phyloP scores from a whole-genome alignment of 2,329 filamentous ascomycete genomes.

The Dothidotthia symphoricarpi region DNA sequence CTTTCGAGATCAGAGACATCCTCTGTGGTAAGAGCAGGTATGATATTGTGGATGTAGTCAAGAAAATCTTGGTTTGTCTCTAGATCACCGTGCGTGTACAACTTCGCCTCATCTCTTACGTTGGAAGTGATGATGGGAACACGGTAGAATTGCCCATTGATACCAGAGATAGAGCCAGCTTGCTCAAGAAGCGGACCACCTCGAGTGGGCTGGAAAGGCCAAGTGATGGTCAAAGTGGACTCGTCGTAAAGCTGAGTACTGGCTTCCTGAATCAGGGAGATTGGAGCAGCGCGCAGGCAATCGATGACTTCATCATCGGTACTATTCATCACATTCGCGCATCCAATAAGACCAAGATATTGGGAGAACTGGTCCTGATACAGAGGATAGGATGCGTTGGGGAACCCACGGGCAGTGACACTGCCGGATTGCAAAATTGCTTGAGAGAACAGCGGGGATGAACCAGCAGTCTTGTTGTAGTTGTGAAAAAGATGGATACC shows the following conservation, averaged over 20 bases:
- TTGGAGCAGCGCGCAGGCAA: conserved; percentile 43
- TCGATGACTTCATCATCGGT: conserved; percentile 34
- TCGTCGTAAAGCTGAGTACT: conserved; percentile 35
- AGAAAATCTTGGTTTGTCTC: conserved; percentile 36
- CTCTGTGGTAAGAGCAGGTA: conserved; percentile 15
- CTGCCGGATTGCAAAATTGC: conserved; percentile 30
- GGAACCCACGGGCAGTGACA: conserved; percentile 29
- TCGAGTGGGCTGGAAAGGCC: conserved; percentile 49
- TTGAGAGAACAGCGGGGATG: conserved; percentile 26
- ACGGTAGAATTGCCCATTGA: conserved; percentile 24
- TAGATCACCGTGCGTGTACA: conserved; percentile 27
- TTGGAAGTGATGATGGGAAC: conserved; percentile 29
- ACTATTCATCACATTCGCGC: conserved; percentile 16
- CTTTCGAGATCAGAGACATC: conserved; percentile 21
- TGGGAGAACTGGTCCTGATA: conserved; percentile 27
- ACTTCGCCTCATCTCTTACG: conserved; percentile 36
- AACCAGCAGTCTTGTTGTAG: conserved; percentile 22
- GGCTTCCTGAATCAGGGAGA: conserved; percentile 39
- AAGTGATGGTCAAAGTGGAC: conserved; percentile 41
- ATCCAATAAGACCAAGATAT: conserved; percentile 19
- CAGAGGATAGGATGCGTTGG: conserved; percentile 27
- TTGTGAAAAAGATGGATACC: conserved; percentile 33
- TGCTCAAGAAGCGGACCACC: conserved; percentile 48
- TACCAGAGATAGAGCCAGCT: conserved; percentile 39
- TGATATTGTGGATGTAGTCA: conserved; percentile 25